phyloP scores from a whole-genome alignment of 2,329 filamentous ascomycete genomes.

The Colletotrichum sp. region DNA sequence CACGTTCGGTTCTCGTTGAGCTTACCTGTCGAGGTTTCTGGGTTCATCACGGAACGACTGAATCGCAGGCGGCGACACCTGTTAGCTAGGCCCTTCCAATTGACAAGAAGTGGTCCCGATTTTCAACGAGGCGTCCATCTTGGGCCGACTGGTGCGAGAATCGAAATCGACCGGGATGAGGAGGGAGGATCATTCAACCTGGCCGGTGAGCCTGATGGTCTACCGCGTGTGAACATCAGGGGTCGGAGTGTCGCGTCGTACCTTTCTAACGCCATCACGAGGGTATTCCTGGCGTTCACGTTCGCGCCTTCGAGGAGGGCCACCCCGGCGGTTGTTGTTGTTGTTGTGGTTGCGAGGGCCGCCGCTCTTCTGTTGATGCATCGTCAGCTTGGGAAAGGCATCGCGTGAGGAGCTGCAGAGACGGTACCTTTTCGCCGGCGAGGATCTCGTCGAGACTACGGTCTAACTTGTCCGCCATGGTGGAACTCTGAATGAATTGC shows the following conservation, averaged over 20 bases:
- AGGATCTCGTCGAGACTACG: conserved; percentile 63
- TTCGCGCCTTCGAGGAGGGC: conserved; percentile 28
- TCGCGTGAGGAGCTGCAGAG: conserved; percentile 28
- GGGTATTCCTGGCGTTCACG: conserved; percentile 57
- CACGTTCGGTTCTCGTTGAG: conserved; percentile 17
- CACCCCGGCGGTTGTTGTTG: conserved; percentile 20
- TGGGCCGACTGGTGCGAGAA: neutral
- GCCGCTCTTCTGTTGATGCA: conserved; percentile 27
- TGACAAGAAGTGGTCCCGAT: conserved; percentile 6
- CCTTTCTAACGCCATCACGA: conserved; percentile 92
- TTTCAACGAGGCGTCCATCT: conserved; percentile 3
- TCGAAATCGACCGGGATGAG: conserved; percentile 23
- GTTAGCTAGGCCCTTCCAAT: conserved; percentile 34
- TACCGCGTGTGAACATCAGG: neutral
- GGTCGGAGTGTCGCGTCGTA: conserved; percentile 39
- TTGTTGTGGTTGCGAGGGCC: conserved; percentile 36
- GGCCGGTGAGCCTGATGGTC: conserved; percentile 6
- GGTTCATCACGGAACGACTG: conserved; percentile 68
- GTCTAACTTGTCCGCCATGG: conserved; percentile 51
- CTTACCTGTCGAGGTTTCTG: conserved; percentile 74
- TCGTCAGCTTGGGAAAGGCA: neutral
- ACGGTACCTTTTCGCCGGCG: conserved; percentile 47
- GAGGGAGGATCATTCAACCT: conserved; percentile 18
- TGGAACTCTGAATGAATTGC: neutral
- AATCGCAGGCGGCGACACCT: conserved; percentile 42